Conservation (phyloP, 2,329 filamentous ascomycete genomes). For the Aspergillus fumigatus region DNA sequence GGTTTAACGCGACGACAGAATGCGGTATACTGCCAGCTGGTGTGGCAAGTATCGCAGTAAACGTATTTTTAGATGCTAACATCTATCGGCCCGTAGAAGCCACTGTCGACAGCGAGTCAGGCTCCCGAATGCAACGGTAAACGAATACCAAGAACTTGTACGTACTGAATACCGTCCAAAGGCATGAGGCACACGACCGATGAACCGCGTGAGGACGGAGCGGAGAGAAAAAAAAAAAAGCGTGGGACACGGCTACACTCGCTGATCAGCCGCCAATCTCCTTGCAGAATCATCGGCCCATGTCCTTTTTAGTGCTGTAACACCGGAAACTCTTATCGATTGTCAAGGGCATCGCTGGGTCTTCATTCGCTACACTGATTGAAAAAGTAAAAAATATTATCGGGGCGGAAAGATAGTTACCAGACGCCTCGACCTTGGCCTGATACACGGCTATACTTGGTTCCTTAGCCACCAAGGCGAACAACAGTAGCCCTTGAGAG, state of each 20-base stretch:
- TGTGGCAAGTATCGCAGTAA: background rate
- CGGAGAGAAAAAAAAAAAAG: slow-evolving; percentile 1
- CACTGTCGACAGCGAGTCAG: background rate
- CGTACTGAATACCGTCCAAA: background rate
- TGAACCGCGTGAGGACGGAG: background rate
- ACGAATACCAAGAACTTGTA: background rate
- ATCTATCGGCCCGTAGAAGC: background rate
- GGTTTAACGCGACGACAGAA: background rate
- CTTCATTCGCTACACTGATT: background rate
- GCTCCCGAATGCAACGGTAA: background rate
- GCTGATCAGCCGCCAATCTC: slow-evolving; percentile 5
- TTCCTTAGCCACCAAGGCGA: background rate
- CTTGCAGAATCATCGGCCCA: background rate
- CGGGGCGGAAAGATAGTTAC: background rate
- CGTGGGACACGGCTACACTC: background rate
- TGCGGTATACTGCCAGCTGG: background rate
- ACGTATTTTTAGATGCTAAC: background rate
- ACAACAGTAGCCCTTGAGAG: background rate
- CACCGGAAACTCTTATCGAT: background rate
- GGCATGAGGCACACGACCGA: slow-evolving; percentile 3
- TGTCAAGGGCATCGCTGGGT: background rate
- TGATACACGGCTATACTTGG: background rate
- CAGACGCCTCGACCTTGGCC: background rate
- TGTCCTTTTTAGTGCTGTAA: background rate
- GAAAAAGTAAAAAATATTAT: background rate